Evolutionary conservation across 805 yeast genomes (phyloP), one percentile per base, ranked within the genome.

Genomic region (Spathaspora boniae): DNA sequence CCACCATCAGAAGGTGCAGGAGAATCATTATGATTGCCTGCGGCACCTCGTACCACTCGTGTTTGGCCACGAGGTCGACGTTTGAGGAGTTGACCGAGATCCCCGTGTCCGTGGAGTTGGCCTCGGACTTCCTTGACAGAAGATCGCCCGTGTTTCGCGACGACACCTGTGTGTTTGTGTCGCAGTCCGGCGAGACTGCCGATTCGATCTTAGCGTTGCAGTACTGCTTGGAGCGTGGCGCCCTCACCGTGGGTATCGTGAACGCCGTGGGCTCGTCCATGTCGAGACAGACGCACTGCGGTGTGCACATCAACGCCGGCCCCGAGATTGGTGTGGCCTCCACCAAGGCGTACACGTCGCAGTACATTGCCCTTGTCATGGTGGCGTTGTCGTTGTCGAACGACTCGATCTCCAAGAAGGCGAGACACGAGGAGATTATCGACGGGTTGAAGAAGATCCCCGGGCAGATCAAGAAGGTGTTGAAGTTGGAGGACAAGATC

Each of bases 261-360:
- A 93, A 93, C 72, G 77, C 89, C 48, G 99, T 93, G 28, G 99
- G 99, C 55, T 93, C 98, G 4, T 80, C 93, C 27, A 87, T 93
- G 62, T 91, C 98, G 5, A 82, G 99, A 68, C 88, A 80, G 56
- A 93, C 99, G 16, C 95, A 89, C 65, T 93, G 98, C 72, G 99
- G 99, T 78, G 96, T 93, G 38, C 99, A 93, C 62, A 89, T 93
- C 60, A 93, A 93, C 58, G 98, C 98, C 32, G 99, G 99, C 47
- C 98, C 98, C 30, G 99, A 93, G 68, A 93, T 93, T 46, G 98
- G 98, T 63, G 99, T 93, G 49, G 99, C 99, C 8, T 88, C 97
- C 9, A 93, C 99, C 31, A 93, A 93, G 68, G 98, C 98, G 19
- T 93, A 93, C 70, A 93, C 99, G 6, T 93, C 99, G 8, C 99